These are phyloP conservation scores for Vitis rotundifolia DNA, from an alignment of 164 flowering plant genomes.

Conservation along the genomic window DNA sequence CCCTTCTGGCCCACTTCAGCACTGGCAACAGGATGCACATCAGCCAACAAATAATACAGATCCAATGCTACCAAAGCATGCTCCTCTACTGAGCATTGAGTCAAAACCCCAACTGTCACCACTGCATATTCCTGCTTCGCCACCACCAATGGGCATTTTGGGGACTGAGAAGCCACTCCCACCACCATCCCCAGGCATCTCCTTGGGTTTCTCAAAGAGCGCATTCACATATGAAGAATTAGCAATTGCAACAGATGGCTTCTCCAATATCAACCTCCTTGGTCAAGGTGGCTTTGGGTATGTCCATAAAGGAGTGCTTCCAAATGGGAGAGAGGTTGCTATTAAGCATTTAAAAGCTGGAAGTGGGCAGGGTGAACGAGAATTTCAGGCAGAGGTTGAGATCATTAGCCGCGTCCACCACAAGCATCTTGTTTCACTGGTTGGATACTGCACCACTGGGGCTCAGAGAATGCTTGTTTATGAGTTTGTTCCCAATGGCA, in stretches of 20 bases:
- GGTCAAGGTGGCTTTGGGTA: slow-evolving; percentile 56
- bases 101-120: background rate
- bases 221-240: slow-evolving; percentile 42
- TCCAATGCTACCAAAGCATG: slow-evolving; percentile 8
- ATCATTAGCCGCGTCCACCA: slow-evolving; percentile 45
- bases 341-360: slow-evolving; percentile 49
- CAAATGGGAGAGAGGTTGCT: slow-evolving; percentile 43
- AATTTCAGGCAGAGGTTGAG: slow-evolving; percentile 45
- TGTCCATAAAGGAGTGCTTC: slow-evolving; percentile 40
- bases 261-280: slow-evolving; percentile 36
- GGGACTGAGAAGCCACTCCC: slow-evolving; percentile 22
- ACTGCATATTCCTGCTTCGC: background rate
- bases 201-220: slow-evolving; percentile 20
- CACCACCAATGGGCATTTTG: slow-evolving; percentile 12
- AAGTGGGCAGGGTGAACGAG: slow-evolving; percentile 52
- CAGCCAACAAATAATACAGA: slow-evolving; percentile 4
- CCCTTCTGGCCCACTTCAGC: slow-evolving; percentile 8
- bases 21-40: slow-evolving; percentile 18
- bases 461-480: slow-evolving; percentile 43
- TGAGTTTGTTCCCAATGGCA: slow-evolving; percentile 42
- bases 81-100: slow-evolving; percentile 6
- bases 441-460: slow-evolving; percentile 43
- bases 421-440: slow-evolving; percentile 41
- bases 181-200: slow-evolving; percentile 13
- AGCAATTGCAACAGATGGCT: slow-evolving; percentile 34